phyloP scores from a whole-genome alignment of 768 basidiomycete genomes.

The Porphyrellus cyaneotinctus region DNA sequence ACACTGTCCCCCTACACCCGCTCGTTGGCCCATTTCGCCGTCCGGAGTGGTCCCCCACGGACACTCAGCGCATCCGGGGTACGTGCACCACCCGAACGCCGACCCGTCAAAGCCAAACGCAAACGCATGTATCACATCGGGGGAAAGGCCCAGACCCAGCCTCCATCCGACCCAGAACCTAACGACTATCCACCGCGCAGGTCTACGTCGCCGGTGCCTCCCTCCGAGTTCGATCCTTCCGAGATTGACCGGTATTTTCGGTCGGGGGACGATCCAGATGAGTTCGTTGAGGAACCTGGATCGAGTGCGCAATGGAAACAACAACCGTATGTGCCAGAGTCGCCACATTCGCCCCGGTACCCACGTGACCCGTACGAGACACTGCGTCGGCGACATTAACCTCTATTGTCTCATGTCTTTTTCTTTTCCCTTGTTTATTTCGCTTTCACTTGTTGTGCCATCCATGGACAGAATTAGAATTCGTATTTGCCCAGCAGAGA shows the following conservation, averaged over 20 bases:
- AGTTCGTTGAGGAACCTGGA: neutral
- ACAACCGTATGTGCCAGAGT: neutral
- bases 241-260: slow-evolving; percentile 79
- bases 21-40: slow-evolving; percentile 86
- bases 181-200: slow-evolving; percentile 6
- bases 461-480: slow-evolving; percentile 25
- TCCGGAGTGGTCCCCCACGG: slow-evolving; percentile 79
- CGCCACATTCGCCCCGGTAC: neutral
- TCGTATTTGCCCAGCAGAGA: neutral
- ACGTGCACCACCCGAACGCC: slow-evolving; percentile 39
- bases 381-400: slow-evolving; percentile 7
- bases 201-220: slow-evolving; percentile 33
- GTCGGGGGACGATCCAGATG: slow-evolving; percentile 23
- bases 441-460: neutral
- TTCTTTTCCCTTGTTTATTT: neutral
- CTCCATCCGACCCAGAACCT: neutral
- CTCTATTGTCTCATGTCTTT: neutral
- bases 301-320: neutral
- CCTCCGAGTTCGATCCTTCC: slow-evolving; percentile 60
- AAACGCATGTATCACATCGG: slow-evolving; percentile 71
- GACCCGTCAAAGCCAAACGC: slow-evolving; percentile 66
- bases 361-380: slow-evolving; percentile 5
- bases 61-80: slow-evolving; percentile 33
- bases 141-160: slow-evolving; percentile 11
- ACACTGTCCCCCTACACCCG: slow-evolving; percentile 93